Evolutionary conservation across 345 rosid species (phyloP), one percentile per base, ranked within the genome.

Genomic region (Microcos paniculata): DNA sequence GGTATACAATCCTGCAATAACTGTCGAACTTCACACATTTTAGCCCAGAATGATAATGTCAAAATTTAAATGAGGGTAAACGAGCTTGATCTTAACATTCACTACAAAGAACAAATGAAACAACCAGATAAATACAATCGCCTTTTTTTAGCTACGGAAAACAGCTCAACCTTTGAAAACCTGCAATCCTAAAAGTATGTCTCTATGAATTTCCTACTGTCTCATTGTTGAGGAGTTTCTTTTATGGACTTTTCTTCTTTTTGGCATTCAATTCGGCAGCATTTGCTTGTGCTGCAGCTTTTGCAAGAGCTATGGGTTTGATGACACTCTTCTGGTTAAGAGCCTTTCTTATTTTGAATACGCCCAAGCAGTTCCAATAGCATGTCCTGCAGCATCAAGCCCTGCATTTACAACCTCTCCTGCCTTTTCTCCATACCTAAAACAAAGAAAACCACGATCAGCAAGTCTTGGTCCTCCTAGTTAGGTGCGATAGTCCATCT

Each of bases 331-430:
- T 91, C 0, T 95, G 98, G 77, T 92, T 92, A 33, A 94, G 74
- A 48, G 97, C 97, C 79, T 90, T 90, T 28, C 97, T 84, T 74
- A 95, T 86, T 90, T 95, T 95, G 78, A 95, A 92, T 73, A 91
- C 97, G 90, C 92, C 97, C 97, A 92, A 23, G 98, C 99, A 26
- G 93, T 86, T 74, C 98, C 98, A 26, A 95, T 62, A 4, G 91
- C 98, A 70, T 90, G 93, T 48, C 99, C 99, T 26, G 99, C 98
- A 26, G 98, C 97, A 61, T 78, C 6, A n/a, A n/a, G n/a, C n/a
- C n/a, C n/a, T n/a, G n/a, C n/a, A n/a, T n/a, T n/a, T n/a, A n/a
- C n/a, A n/a, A 77, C 97, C 72, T 85, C 70, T 11, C 82, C 97
- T 19, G 97, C 97, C 78, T 87, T 76, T 73, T 92, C 87, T 38